phyloP scores from a whole-genome alignment of 163 green algal genomes.

The Coccomyxa subellipsoidea region DNA sequence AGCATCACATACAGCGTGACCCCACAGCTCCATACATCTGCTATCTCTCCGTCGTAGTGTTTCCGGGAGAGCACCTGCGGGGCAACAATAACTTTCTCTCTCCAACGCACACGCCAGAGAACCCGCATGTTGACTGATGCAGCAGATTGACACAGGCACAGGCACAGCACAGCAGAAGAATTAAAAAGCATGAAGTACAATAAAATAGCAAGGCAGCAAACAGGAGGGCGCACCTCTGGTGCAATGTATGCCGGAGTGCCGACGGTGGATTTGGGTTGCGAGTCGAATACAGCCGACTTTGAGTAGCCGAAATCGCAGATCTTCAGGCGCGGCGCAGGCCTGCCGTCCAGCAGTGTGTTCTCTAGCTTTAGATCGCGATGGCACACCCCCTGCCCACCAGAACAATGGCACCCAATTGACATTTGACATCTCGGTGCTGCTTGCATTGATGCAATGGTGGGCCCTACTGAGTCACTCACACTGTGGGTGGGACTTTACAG shows the following conservation, averaged over 20 bases:
- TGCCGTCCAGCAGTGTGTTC: conserved; percentile 93
- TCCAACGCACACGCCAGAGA: too few species aligned
- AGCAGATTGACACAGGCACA: too few species aligned
- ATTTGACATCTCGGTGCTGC: too few species aligned
- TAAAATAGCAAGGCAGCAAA: neutral
- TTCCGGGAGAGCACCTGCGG: conserved; percentile 75
- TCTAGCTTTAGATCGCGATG: conserved; percentile 94
- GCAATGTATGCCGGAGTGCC: conserved; percentile 99
- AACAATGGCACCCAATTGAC: too few species aligned
- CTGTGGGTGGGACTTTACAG: too few species aligned
- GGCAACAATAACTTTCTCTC: too few species aligned
- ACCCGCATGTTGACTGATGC: too few species aligned
- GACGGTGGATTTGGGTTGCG: conserved; percentile 95
- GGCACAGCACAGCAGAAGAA: too few species aligned
- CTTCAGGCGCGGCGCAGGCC: conserved; percentile 83
- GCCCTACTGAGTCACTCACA: too few species aligned
- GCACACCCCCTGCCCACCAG: conserved; percentile 71
- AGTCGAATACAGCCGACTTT: conserved; percentile 82
- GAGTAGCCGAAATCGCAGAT: conserved; percentile 98
- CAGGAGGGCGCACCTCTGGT: conserved; percentile 52
- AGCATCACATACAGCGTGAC: conserved; percentile 99
- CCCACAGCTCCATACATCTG: conserved; percentile 95
- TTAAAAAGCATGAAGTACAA: too few species aligned
- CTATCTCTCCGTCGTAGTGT: conserved; percentile 88
- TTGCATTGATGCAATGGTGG: too few species aligned